Conservation (phyloP, 371 early-diverging fungal species). For the Globomyces sp. region DNA sequence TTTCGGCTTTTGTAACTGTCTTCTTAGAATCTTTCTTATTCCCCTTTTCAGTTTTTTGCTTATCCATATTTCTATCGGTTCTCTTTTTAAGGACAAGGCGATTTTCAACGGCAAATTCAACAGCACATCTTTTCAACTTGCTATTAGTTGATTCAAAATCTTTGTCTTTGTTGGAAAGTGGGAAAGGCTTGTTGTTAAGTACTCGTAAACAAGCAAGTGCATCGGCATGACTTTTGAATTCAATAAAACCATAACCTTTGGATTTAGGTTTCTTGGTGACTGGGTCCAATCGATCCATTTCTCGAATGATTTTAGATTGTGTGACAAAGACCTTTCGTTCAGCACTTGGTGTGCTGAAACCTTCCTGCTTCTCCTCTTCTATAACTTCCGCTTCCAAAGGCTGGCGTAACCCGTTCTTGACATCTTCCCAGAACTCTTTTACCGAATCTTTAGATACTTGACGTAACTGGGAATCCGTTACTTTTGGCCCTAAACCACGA, state of each 20-base stretch:
- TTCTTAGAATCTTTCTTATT: slow-evolving; percentile 12
- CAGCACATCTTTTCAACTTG: slow-evolving; percentile 52
- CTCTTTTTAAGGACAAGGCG: slow-evolving; percentile 72
- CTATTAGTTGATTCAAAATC: no score
- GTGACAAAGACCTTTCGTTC: slow-evolving; percentile 26
- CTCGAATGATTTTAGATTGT: slow-evolving; percentile 78
- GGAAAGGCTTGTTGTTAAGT: slow-evolving; percentile 81
- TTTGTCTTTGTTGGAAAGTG: slow-evolving; percentile 36
- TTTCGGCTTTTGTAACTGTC: slow-evolving; percentile 3
- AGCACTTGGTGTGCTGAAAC: slow-evolving; percentile 38
- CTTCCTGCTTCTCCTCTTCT: slow-evolving; percentile 52
- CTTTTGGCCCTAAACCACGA: slow-evolving; percentile 71
- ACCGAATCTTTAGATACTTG: slow-evolving; percentile 61
- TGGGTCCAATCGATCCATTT: slow-evolving; percentile 73
- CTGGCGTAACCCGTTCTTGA: slow-evolving; percentile 60
- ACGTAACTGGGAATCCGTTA: slow-evolving; percentile 71
- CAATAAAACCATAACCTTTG: slow-evolving; percentile 92
- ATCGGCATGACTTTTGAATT: slow-evolving; percentile 81
- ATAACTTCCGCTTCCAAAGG: slow-evolving; percentile 61
- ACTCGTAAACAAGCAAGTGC: slow-evolving; percentile 88
- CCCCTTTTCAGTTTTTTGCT: slow-evolving; percentile 17
- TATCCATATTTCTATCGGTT: slow-evolving; percentile 32
- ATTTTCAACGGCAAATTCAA: slow-evolving; percentile 95
- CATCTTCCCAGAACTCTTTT: slow-evolving; percentile 79
- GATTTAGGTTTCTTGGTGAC: slow-evolving; percentile 63